Percentiles rank a stretch among this genome's conserved stretches.
Conservation (phyloP, 2,329 filamentous ascomycete species). For the Sarocladium strictum region DNA sequence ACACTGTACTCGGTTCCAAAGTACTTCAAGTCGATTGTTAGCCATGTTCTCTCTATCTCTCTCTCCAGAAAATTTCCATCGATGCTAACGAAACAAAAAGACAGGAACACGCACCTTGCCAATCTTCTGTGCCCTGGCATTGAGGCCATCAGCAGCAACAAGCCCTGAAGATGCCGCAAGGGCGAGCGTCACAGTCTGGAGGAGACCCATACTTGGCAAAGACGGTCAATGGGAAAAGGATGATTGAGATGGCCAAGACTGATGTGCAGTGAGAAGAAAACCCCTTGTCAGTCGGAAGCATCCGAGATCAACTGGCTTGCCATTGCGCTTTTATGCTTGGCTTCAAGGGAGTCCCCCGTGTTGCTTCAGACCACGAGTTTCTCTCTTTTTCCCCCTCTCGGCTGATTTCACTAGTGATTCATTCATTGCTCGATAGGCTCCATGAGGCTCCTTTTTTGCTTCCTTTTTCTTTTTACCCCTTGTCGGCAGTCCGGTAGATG, state of each 20-base stretch:
- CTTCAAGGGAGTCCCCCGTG: too few species aligned
- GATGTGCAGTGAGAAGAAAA: not conserved
- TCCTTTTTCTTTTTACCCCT: not conserved
- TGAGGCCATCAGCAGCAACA: slow-evolving; percentile 2
- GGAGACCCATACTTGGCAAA: slow-evolving; percentile 4
- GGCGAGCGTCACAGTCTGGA: slow-evolving; percentile 3
- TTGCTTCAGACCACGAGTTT: not conserved
- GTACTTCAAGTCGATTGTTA: slow-evolving; percentile 32
- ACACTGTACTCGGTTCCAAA: slow-evolving; percentile 63
- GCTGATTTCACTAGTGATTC: not conserved
- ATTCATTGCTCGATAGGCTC: not conserved
- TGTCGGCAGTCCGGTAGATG: not conserved
- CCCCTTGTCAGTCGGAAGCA: slow-evolving; percentile 1
- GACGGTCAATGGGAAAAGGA: not conserved
- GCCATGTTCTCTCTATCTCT: not conserved
- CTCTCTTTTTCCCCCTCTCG: not conserved
- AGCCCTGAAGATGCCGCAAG: slow-evolving; percentile 7
- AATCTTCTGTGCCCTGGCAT: slow-evolving; percentile 6
- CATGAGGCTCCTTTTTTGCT: too few species aligned
- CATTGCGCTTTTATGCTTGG: slow-evolving; percentile 6
- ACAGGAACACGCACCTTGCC: not conserved
- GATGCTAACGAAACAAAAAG: too few species aligned
- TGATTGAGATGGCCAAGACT: not conserved
- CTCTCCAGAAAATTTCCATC: too few species aligned
- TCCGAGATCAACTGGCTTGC: slow-evolving; percentile 4